These are phyloP conservation scores for Phytophthora megakarya DNA, from an alignment of 352 stramenopile species.

Conservation along the genomic window DNA sequence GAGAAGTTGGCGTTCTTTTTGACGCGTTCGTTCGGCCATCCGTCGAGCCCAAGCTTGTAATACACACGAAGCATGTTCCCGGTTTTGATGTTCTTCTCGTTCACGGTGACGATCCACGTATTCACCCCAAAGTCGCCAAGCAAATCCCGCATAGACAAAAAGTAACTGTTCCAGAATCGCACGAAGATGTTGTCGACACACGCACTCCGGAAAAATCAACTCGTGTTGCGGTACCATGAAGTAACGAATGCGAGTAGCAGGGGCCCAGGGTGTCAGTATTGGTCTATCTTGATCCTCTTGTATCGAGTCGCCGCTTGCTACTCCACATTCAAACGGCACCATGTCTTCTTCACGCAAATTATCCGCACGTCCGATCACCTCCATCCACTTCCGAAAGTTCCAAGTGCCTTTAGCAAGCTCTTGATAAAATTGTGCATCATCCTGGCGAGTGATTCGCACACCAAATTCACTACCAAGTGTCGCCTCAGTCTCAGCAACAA, in stretches of 20 bases:
- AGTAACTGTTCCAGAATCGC: conserved; percentile 66
- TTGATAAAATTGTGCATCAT: conserved; percentile 51
- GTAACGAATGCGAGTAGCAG: conserved; percentile 48
- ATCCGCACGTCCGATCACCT: conserved; percentile 39
- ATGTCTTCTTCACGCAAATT: conserved; percentile 59
- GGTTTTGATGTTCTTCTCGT: conserved; percentile 37
- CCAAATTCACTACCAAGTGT: conserved; percentile 49
- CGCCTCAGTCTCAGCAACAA: conserved; percentile 50
- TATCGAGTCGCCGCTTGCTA: conserved; percentile 1
- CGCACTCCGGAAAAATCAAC: conserved; percentile 46
- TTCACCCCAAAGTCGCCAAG: conserved; percentile 55
- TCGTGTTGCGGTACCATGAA: conserved; percentile 55
- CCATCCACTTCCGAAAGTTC: conserved; percentile 54
- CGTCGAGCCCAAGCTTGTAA: conserved; percentile 57
- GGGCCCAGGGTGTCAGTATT: conserved; percentile 41
- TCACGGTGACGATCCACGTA: conserved; percentile 47
- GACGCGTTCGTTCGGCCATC: conserved; percentile 15
- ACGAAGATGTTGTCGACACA: conserved; percentile 46
- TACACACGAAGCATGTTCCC: conserved; percentile 21
- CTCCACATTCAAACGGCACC: conserved; percentile 21
- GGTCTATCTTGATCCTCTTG: conserved; percentile 1
- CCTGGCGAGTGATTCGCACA: conserved; percentile 38
- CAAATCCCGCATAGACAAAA: conserved; percentile 63
- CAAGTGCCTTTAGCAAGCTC: conserved; percentile 43
- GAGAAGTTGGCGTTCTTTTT: conserved; percentile 21